phyloP scores from a whole-genome alignment of 352 stramenopile species.

The Saprolegnia parasitica region DNA sequence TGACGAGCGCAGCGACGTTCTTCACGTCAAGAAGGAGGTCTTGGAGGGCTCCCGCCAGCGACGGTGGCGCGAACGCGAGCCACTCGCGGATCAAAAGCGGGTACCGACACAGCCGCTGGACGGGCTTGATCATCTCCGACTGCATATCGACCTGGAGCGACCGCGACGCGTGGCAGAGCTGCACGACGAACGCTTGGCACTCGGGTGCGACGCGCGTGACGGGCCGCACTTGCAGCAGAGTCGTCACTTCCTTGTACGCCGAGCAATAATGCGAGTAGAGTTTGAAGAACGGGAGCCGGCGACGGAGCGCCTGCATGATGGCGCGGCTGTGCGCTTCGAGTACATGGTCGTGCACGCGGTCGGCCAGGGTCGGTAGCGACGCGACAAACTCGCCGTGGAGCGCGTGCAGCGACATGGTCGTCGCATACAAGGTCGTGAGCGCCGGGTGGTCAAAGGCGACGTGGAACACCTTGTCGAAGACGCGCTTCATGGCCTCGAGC shows the following conservation, averaged over 20 bases:
- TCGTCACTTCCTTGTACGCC: constrained; percentile 25
- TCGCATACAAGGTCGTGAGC: neutral
- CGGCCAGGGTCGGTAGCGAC: neutral
- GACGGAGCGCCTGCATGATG: neutral
- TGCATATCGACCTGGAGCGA: constrained; percentile 38
- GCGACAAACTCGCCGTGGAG: constrained; percentile 17
- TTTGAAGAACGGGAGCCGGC: constrained; percentile 25
- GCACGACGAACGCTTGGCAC: constrained; percentile 16
- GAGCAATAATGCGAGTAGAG: constrained; percentile 27
- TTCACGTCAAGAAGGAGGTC: constrained; percentile 44
- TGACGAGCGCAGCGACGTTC: constrained; percentile 49
- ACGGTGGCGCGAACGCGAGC: constrained; percentile 36
- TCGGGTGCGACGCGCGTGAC: constrained; percentile 7
- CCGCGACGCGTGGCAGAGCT: constrained; percentile 3
- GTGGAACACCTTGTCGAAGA: constrained; percentile 21
- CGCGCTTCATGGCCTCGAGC: constrained; percentile 1
- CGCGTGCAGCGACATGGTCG: constrained; percentile 14
- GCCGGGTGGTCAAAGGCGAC: constrained; percentile 5
- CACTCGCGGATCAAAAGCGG: constrained; percentile 52
- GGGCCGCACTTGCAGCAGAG: constrained; percentile 2
- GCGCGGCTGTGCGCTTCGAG: neutral
- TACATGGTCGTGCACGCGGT: neutral
- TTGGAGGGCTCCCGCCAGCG: constrained; percentile 38
- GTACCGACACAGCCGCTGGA: constrained; percentile 68
- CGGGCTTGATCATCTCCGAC: constrained; percentile 64